Base-by-base conservation (phyloP, 192 early-diverging fungal genomes). In the Umbelopsis sp. region DNA sequence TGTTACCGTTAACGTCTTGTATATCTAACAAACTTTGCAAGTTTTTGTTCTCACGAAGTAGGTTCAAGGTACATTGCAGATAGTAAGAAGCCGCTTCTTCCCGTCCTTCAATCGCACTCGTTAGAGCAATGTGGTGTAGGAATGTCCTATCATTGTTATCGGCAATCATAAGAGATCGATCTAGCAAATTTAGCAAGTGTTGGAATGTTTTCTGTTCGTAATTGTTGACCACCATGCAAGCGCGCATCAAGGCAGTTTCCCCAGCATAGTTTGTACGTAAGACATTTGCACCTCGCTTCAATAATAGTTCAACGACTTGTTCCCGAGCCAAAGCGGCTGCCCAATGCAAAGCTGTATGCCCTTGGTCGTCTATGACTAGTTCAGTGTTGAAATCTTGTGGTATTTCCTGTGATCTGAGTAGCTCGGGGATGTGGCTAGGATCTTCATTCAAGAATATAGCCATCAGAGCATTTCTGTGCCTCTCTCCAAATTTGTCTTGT, bases 301-400 rank as follows among this genome's bases (percentile, higher is more conserved):
- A 66, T 44, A 99, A 79, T n/a, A 95, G 74, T 38, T 91, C 89
- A 17, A 97, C 71, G 2, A 97, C 83, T 41, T 84, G 79, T 59
- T 93, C 88, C 24, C 91, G 78, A 0, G 91, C 96, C 34, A 98
- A 82, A 17, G 97, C 91, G 0, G 95, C 92, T 6, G 97, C 95
- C 97, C 97, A 99, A 73, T 99, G 97, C 11, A 98, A 80, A 0
- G 95, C 87, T 0, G 95, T 93, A 81, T 98, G 94, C 4, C 97
- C 96, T 53, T 93, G 93, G 47, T 96, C 95, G 71, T 99, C 97
- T 66, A 99, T 95, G 3, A 90, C 82, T 20, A 96, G 74, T 75
- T 98, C 88, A 14, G 94, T 81, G 49, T 97, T 88, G 12, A 96
- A 81, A 45, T 86, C 88, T 7, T 56, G 25, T 8, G 86, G 82